Evolutionary conservation across 306 rosid species (phyloP).

Genomic region (Acacia acuminata): DNA sequence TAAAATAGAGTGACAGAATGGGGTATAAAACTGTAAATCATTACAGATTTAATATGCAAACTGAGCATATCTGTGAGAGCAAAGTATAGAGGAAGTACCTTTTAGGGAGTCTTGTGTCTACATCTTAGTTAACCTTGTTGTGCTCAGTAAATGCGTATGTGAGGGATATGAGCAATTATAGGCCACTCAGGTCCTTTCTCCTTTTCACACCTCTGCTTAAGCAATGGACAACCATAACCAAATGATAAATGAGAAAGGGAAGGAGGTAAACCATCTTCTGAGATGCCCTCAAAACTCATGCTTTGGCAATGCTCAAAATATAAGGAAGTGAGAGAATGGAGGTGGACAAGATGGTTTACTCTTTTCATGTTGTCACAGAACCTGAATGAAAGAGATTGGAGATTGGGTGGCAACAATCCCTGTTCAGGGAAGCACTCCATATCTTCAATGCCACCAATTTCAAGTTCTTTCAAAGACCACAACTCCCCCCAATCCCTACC

Average conservation of each 20-base stretch:
- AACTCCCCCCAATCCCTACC: not conserved
- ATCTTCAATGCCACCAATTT: not conserved
- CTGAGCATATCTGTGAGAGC: no score
- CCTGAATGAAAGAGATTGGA: no score
- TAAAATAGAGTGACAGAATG: no score
- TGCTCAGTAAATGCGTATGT: no score
- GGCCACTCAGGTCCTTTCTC: not conserved
- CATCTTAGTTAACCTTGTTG: no score
- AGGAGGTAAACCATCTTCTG: not conserved
- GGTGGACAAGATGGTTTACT: not conserved
- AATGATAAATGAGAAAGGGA: not conserved
- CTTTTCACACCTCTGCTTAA: not conserved
- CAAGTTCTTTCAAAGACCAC: not conserved
- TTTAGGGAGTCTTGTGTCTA: no score
- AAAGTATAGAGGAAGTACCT: no score
- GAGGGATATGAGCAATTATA: not conserved
- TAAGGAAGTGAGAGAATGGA: not conserved
- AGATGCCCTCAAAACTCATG: not conserved
- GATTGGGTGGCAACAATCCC: not conserved
- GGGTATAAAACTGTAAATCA: no score
- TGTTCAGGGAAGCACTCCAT: not conserved
- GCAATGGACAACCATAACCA: not conserved
- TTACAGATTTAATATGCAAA: no score
- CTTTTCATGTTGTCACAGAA: no score
- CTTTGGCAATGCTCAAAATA: fast-evolving